phyloP scores from a whole-genome alignment of 1,139 yeast species.

The Kodamaea sp. region DNA sequence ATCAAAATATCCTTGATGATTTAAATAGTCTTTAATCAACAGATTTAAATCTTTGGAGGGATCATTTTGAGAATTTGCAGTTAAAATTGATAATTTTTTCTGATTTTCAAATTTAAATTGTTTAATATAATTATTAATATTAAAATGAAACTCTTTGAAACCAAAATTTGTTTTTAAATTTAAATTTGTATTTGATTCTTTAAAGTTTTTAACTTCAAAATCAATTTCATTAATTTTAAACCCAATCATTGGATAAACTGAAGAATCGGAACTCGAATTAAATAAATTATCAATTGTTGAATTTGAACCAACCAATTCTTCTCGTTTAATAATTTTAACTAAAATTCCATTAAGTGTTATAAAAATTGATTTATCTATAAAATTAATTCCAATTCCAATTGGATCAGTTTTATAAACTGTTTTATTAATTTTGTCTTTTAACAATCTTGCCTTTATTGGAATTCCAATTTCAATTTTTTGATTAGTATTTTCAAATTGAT shows the following conservation, averaged over 20 bases:
- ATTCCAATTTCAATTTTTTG: conserved; percentile 34
- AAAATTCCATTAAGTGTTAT: conserved; percentile 79
- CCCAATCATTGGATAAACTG: conserved; percentile 42
- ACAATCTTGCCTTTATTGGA: conserved; percentile 28
- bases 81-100: conserved; percentile 15
- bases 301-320: conserved; percentile 25
- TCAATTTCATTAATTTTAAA: conserved; percentile 30
- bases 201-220: conserved; percentile 7
- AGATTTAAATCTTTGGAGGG: conserved; percentile 45
- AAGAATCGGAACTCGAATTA: conserved; percentile 12
- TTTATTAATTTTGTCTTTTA: conserved; percentile 12
- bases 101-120: conserved; percentile 31
- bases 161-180: conserved; percentile 71
- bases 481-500: conserved; percentile 21
- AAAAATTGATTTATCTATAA: conserved; percentile 58
- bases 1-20: conserved; percentile 69
- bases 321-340: conserved; percentile 29
- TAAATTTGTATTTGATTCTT: conserved; percentile 10
- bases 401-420: conserved; percentile 45
- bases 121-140: conserved; percentile 63
- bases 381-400: conserved; percentile 84
- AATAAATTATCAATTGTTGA: conserved; percentile 29
- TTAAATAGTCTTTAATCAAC: conserved; percentile 64
- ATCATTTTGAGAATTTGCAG: conserved; percentile 7
- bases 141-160: conserved; percentile 59